Conservation (phyloP, 129 eudicot species). For the Solidago caesia region DNA sequence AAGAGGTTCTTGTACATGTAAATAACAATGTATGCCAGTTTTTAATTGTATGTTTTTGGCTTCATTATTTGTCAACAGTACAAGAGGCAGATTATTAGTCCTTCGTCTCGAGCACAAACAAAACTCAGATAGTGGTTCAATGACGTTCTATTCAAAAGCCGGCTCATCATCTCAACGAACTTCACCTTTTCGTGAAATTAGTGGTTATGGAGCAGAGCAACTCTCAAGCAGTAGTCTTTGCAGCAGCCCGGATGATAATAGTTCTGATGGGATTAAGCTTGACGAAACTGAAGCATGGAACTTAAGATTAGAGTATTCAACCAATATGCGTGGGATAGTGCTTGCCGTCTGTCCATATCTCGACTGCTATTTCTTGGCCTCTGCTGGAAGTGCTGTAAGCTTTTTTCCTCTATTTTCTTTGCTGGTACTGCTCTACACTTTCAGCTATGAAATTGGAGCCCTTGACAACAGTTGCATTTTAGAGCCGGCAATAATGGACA, state of each 20-base stretch:
- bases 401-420: not conserved
- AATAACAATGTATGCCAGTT: not conserved
- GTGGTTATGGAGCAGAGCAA: conserved; percentile 61
- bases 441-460: not conserved
- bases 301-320: conserved; percentile 52
- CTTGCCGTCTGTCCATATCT: conserved; percentile 80
- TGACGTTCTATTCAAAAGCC: conserved; percentile 57
- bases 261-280: conserved; percentile 73
- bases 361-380: conserved; percentile 80
- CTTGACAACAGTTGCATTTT: too few species aligned
- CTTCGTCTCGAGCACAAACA: conserved; percentile 77
- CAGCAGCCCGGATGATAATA: conserved; percentile 91
- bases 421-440: not conserved
- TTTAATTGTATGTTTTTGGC: conserved; percentile 11
- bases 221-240: conserved; percentile 61
- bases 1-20: not conserved
- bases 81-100: conserved; percentile 83
- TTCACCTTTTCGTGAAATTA: conserved; percentile 62
- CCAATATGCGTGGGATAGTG: conserved; percentile 72
- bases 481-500: too few species aligned
- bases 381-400: conserved; percentile 92
- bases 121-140: conserved; percentile 74
- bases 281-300: conserved; percentile 90
- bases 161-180: conserved; percentile 63
- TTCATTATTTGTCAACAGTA: conserved; percentile 47